phyloP scores from a whole-genome alignment of 345 rosid genomes.

The Hevea brasiliensis region DNA sequence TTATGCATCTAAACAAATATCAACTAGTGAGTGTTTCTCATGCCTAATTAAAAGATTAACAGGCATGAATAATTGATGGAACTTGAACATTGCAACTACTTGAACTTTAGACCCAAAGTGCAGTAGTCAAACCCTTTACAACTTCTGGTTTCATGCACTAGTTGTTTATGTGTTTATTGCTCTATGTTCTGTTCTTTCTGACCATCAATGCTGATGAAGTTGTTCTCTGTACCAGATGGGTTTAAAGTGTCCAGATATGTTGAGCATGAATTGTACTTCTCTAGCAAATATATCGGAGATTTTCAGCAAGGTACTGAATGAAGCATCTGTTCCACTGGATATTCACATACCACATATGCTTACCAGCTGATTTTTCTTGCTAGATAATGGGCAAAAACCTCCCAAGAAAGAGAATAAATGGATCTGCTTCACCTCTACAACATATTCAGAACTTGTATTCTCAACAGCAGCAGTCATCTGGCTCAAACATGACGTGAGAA shows the following conservation, averaged over 20 bases:
- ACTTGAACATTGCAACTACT: neutral
- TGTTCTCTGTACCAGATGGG: conserved; percentile 42
- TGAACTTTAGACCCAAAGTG: neutral
- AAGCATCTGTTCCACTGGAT: neutral
- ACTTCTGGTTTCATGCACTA: neutral
- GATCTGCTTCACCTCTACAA: conserved; percentile 52
- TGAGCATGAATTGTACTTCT: conserved; percentile 70
- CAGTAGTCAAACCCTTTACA: neutral
- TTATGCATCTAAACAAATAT: neutral
- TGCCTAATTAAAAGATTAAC: neutral
- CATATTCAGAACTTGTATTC: conserved; percentile 65
- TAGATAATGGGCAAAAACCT: conserved; percentile 55
- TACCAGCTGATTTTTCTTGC: conserved; percentile 23
- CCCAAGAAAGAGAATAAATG: conserved; percentile 37
- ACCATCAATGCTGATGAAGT: neutral
- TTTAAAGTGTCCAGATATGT: conserved; percentile 50
- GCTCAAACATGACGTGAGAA: conserved; percentile 71
- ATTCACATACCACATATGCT: conserved; percentile 14
- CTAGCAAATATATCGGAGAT: conserved; percentile 62
- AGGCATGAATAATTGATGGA: neutral
- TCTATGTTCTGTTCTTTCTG: neutral
- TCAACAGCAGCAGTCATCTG: conserved; percentile 42
- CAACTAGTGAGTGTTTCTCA: neutral
- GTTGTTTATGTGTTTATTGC: neutral
- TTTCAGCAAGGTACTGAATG: conserved; percentile 63